Evolutionary conservation across 805 yeast genomes (phyloP), one percentile per base, ranked within the genome.

Genomic region (Suhomyces pyralidae): DNA sequence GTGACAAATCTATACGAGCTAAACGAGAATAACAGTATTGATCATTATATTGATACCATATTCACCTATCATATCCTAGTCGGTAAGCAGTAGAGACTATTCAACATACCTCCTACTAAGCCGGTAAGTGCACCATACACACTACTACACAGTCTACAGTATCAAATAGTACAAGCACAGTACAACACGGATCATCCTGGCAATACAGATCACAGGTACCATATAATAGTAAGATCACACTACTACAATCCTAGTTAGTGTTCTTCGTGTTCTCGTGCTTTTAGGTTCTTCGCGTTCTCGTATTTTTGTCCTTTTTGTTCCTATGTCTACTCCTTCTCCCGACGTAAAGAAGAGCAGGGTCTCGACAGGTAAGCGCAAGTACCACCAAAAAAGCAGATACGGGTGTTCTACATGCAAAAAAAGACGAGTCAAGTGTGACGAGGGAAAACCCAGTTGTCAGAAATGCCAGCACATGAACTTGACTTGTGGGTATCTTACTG

Each of bases 361-460:
- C 2, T 55, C 87, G 0, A 81, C 84, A 0, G 90, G 88, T 5
- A 92, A 90, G 69, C 79, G 97, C 45, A 87, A 89, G 62, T 93
- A 86, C 62, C 98, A 93, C 66, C 88, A 85, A 54, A 93, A 93
- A 69, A 88, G 96, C 34, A 81, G 96, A 52, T 81, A 83, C 52
- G 98, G 98, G 0, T 92, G 98, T 70, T 81, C 84, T 40, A 88
- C 96, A 2, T 92, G 98, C 70, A 92, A 92, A 64, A 80, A 82
- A 57, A 80, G 98, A 61, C 76, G 97, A 49, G 97, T 93, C 40
- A 92, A 92, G 66, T 92, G 98, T 75, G 97, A 92, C 66, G 97
- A 93, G 67, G 73, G 74, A 0, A 86, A 84, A 55, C 97, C 97
- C 0, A 65, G 74, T 7, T 92, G 98, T 67, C 73, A 74, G 20